A percentile compares a stretch with the other conserved stretches of the same genome.
phyloP scores from a whole-genome alignment of 2,329 filamentous ascomycete species.

The Stemphylium beticola region DNA sequence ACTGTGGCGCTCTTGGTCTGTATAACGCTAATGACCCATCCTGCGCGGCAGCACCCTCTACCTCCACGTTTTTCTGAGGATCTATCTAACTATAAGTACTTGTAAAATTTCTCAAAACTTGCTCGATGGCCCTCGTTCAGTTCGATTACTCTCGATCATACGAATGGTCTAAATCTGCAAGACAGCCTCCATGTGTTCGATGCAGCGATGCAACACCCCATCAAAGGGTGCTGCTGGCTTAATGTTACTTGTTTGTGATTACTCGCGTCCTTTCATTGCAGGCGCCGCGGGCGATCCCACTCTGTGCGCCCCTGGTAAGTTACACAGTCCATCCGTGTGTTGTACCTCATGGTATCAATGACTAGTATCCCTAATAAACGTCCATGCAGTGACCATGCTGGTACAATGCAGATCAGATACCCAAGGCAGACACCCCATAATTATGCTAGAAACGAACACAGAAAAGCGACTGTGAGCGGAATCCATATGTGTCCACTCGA shows the following conservation, averaged over 20 bases:
- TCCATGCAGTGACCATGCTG: slow-evolving; percentile 1
- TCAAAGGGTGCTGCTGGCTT: no score
- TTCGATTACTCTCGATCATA: background rate
- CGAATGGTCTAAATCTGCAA: background rate
- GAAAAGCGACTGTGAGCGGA: background rate
- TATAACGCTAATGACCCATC: background rate
- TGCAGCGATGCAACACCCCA: background rate
- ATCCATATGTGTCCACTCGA: background rate
- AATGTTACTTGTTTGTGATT: no score
- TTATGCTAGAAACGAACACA: background rate
- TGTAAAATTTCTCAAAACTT: background rate
- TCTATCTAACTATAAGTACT: background rate
- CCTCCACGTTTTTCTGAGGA: background rate
- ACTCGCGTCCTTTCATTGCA: no score
- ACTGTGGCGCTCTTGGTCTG: background rate
- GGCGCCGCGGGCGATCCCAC: no score
- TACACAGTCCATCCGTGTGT: no score
- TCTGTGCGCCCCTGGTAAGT: no score
- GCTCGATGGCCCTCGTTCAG: slow-evolving; percentile 4
- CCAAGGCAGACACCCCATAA: background rate
- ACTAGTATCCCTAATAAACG: background rate
- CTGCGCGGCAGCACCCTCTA: background rate
- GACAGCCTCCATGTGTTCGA: background rate
- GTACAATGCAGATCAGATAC: background rate
- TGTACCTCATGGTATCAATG: no score